Conservation (phyloP, 148 eudicot genomes). For the Fagopyrum homotropicum region DNA sequence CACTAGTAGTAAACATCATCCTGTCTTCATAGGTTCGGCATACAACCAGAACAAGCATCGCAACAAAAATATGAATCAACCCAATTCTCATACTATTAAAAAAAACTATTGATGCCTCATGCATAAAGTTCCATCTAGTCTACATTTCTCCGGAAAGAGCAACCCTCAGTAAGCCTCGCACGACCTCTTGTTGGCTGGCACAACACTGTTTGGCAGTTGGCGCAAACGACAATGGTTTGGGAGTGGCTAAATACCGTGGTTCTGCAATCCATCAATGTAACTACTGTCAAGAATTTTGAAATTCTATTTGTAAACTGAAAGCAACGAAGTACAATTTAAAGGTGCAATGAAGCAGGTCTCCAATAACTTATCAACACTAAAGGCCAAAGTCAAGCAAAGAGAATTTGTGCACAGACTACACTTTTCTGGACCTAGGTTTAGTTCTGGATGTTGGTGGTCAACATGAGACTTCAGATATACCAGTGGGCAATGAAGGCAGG, state of each 20-base stretch:
- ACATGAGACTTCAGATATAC: no score
- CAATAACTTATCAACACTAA: no score
- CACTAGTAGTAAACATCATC: neutral
- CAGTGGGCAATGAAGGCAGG: no score
- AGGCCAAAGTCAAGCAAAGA: no score
- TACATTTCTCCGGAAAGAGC: slow-evolving; percentile 8
- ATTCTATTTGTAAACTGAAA: no score
- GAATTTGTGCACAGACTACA: no score
- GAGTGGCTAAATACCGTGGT: slow-evolving; percentile 14
- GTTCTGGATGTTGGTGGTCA: no score
- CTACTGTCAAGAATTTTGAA: no score
- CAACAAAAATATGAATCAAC: neutral
- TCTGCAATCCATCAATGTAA: neutral
- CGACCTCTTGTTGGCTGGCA: slow-evolving; percentile 14
- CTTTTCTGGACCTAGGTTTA: no score
- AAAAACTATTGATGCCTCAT: neutral
- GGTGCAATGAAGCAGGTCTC: no score
- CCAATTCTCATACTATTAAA: neutral
- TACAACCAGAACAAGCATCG: neutral
- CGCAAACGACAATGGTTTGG: neutral
- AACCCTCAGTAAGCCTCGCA: slow-evolving; percentile 14
- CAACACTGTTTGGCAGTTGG: neutral
- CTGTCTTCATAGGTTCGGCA: neutral
- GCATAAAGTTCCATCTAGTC: neutral
- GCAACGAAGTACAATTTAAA: no score